Conservation (phyloP, 352 stramenopile genomes). For the Globisporangium lucens region DNA sequence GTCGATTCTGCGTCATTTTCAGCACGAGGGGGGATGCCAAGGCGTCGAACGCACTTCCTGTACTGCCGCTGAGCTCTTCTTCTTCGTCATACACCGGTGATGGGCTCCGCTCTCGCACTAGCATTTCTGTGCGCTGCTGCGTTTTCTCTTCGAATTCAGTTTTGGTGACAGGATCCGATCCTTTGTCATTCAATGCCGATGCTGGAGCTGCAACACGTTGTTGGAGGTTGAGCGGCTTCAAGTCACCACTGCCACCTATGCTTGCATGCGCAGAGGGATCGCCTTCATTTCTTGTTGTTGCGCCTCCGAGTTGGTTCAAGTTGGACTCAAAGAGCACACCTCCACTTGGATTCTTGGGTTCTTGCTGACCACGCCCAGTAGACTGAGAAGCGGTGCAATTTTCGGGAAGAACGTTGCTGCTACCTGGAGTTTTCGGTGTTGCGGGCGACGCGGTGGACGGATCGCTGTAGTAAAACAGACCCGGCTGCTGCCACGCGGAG, state of each 20-base stretch:
- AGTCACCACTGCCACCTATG: not conserved
- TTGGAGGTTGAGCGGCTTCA: not conserved
- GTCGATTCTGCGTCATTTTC: conserved; percentile 21
- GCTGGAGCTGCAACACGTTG: not conserved
- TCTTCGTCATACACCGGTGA: not conserved
- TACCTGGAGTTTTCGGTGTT: conserved; percentile 7
- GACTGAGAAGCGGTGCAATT: not conserved
- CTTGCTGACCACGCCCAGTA: not conserved
- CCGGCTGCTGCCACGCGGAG: conserved; percentile 13
- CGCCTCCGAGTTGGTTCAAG: not conserved
- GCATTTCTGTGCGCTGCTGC: not conserved
- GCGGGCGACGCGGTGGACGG: not conserved
- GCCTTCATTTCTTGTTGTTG: not conserved
- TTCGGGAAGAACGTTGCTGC: not conserved
- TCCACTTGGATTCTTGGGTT: not conserved
- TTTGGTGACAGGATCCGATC: not conserved
- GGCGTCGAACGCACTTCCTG: conserved; percentile 1
- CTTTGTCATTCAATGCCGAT: not conserved
- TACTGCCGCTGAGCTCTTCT: not conserved
- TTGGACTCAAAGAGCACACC: not conserved
- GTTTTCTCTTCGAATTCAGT: not conserved
- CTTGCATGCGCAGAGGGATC: not conserved
- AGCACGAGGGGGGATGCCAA: conserved; percentile 38
- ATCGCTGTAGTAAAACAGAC: conserved; percentile 26
- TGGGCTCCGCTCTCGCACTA: not conserved